These are phyloP conservation scores for Exophiala viscosa DNA, from an alignment of 2,329 filamentous ascomycete species.

Conservation along the genomic window DNA sequence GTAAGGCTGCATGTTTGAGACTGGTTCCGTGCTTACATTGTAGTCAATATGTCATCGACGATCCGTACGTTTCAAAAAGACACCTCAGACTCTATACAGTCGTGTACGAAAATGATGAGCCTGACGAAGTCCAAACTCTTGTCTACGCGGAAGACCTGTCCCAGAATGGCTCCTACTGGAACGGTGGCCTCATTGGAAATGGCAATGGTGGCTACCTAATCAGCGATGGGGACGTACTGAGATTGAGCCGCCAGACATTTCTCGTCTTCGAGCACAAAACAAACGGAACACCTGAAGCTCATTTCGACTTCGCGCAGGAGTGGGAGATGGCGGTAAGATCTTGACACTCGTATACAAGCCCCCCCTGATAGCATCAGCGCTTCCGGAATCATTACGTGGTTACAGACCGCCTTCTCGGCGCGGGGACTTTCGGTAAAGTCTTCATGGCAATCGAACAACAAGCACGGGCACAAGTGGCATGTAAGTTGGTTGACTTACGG, in stretches of 20 bases:
- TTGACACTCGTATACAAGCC: not conserved
- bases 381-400: conserved; percentile 36
- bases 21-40: conserved; percentile 15
- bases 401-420: conserved; percentile 40
- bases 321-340: conserved; percentile 36
- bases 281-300: conserved; percentile 1
- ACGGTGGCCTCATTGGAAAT: conserved; percentile 35
- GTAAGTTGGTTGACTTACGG: conserved; percentile 43
- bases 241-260: conserved; percentile 28
- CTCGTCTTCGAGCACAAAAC: conserved; percentile 26
- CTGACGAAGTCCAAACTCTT: conserved; percentile 36
- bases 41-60: conserved; percentile 36
- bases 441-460: conserved; percentile 39
- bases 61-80: conserved; percentile 38
- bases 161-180: conserved; percentile 41
- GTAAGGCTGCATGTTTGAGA: conserved; percentile 24
- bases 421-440: conserved; percentile 42
- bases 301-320: conserved; percentile 32
- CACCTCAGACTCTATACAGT: conserved; percentile 45
- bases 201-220: conserved; percentile 36
- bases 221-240: conserved; percentile 38
- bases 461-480: conserved; percentile 39
- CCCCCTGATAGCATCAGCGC: conserved; percentile 28
- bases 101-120: conserved; percentile 39
- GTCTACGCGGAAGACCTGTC: conserved; percentile 45